Conservation (phyloP, 2,329 filamentous ascomycete genomes). For the Calonectria leucothoes region DNA sequence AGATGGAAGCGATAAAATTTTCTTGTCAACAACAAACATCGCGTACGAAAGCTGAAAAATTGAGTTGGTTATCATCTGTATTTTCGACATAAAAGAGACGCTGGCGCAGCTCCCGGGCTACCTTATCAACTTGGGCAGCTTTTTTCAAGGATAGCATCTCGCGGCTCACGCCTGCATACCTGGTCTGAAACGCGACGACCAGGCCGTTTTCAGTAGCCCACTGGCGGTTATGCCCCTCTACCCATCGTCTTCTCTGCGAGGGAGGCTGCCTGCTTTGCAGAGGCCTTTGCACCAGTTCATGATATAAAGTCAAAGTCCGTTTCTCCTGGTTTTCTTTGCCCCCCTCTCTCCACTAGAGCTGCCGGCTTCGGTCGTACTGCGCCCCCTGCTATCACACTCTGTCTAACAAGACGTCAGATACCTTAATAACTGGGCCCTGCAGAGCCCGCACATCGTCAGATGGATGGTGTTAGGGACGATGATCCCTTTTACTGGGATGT, state of each 20-base stretch:
- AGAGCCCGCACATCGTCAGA: constrained; percentile 25
- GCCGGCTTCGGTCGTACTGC: neutral
- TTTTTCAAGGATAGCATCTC: neutral
- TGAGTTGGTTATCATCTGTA: neutral
- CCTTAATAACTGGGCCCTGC: constrained; percentile 9
- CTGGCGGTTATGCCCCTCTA: constrained; percentile 33
- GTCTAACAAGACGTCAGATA: neutral
- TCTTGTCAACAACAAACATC: neutral
- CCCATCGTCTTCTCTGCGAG: neutral
- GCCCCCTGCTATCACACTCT: neutral
- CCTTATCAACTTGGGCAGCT: neutral
- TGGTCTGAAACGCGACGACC: neutral
- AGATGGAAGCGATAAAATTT: neutral
- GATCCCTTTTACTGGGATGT: constrained; percentile 84
- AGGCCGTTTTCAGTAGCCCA: constrained; percentile 11
- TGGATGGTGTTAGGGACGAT: constrained; percentile 44
- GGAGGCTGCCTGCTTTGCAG: neutral
- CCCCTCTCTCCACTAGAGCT: too few species aligned
- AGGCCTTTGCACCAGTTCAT: neutral
- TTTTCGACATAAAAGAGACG: neutral
- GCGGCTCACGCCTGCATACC: neutral
- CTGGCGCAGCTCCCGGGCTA: neutral
- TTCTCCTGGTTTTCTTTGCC: neutral
- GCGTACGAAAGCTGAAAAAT: neutral
- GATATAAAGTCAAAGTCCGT: neutral